Evolutionary conservation across 2,329 filamentous ascomycete species (phyloP).

Genomic region (Zymoseptoria ardabiliae): DNA sequence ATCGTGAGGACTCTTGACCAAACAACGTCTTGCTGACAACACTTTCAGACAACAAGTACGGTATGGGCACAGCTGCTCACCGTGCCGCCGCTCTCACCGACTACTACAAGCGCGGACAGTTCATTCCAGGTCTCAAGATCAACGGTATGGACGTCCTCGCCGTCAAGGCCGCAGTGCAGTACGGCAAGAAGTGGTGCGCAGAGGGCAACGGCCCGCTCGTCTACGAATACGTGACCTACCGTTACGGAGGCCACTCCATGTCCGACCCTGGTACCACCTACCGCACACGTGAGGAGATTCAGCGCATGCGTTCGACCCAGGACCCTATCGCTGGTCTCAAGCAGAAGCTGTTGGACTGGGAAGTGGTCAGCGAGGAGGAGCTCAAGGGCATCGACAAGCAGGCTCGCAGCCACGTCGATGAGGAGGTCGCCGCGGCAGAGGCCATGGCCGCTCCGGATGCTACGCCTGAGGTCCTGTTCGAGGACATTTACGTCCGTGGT

Average conservation of each 20-base stretch:
- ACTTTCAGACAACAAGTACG: conserved; percentile 92
- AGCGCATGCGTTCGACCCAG: conserved; percentile 98
- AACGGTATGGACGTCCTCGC: conserved; percentile 99
- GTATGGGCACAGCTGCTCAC: conserved; percentile 95
- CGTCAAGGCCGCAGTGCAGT: conserved; percentile 90
- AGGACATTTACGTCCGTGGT: conserved; percentile 91
- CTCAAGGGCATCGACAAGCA: conserved; percentile 95
- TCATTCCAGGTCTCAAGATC: conserved; percentile 98
- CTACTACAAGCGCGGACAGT: conserved; percentile 99
- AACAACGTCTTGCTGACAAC: conserved; percentile 14
- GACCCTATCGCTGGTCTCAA: conserved; percentile 97
- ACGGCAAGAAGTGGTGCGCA: conserved; percentile 81
- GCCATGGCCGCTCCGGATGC: conserved; percentile 74
- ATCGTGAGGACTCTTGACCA: neutral
- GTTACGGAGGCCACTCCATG: conserved; percentile 99
- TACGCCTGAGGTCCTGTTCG: conserved; percentile 76
- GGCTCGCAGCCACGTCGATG: conserved; percentile 75
- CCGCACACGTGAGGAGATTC: conserved; percentile 96
- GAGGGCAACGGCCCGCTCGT: conserved; percentile 87
- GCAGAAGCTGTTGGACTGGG: conserved; percentile 97
- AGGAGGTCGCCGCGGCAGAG: conserved; percentile 85
- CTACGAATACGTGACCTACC: conserved; percentile 98
- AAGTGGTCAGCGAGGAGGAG: conserved; percentile 83
- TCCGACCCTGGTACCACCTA: conserved; percentile 98
- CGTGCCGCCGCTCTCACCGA: conserved; percentile 93